Percentiles rank a stretch among this genome's conserved stretches.
phyloP scores from a whole-genome alignment of 371 early-diverging fungal genomes.

The Encephalitozoon intestinalis region DNA sequence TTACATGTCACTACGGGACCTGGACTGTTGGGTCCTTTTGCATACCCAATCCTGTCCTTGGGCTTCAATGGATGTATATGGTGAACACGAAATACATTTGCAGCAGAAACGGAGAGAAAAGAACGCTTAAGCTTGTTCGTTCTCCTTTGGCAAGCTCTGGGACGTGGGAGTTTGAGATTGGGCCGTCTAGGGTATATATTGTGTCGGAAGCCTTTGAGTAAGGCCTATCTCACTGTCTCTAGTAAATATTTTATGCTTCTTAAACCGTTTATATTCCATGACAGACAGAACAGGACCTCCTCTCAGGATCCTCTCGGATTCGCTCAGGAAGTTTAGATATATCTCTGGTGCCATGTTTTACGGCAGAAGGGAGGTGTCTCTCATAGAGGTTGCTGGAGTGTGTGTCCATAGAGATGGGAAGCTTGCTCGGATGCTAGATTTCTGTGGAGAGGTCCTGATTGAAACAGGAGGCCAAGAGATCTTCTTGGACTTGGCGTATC shows the following conservation, averaged over 20 bases:
- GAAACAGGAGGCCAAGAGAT: neutral
- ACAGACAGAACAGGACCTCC: neutral
- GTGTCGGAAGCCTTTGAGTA: neutral
- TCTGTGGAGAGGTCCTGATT: constrained; percentile 10
- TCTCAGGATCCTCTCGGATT: neutral
- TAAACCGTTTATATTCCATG: neutral
- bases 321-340: neutral
- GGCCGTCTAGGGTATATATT: neutral
- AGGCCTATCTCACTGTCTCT: no score
- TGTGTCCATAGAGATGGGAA: neutral
- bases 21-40: neutral
- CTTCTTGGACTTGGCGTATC: neutral
- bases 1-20: neutral
- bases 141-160: neutral
- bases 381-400: constrained; percentile 10
- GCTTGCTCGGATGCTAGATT: constrained; percentile 11
- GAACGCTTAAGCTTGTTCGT: neutral
- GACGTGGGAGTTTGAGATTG: neutral
- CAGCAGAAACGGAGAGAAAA: neutral
- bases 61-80: constrained; percentile 25
- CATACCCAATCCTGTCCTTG: constrained; percentile 10
- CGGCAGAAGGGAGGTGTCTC: neutral
- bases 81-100: constrained; percentile 23
- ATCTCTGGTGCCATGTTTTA: neutral
- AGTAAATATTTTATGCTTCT: constrained; percentile 9